phyloP scores from a whole-genome alignment of 2,329 filamentous ascomycete species.

The Fusarium pseudonygamai region DNA sequence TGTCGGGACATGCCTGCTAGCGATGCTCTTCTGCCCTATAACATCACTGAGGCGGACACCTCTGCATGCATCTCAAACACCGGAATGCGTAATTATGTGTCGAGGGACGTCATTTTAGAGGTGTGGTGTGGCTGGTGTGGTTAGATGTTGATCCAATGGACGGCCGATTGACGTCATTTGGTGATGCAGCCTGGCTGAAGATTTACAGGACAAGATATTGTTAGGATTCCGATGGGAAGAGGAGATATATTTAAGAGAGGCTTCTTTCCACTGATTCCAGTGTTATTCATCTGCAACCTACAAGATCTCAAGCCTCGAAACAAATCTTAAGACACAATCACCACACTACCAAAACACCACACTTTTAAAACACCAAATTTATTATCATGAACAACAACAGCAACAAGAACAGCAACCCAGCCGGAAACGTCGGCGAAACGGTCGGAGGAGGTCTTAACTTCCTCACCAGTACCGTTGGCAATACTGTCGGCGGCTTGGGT shows the following conservation, averaged over 20 bases:
- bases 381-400: constrained; percentile 28
- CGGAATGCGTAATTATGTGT: constrained; percentile 33
- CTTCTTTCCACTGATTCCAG: background rate
- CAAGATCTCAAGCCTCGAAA: constrained; percentile 1
- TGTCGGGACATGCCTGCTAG: constrained; percentile 24
- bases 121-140: constrained; percentile 24
- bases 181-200: constrained; percentile 13
- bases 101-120: constrained; percentile 38
- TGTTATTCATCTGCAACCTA: background rate
- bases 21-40: constrained; percentile 14
- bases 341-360: background rate
- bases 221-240: background rate
- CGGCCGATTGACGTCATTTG: constrained; percentile 40
- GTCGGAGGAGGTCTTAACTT: constrained; percentile 51
- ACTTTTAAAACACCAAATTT: background rate
- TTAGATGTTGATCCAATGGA: constrained; percentile 12
- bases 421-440: constrained; percentile 47
- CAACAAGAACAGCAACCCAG: constrained; percentile 38
- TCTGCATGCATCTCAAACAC: constrained; percentile 8
- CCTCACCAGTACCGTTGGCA: constrained; percentile 53
- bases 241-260: constrained; percentile 12
- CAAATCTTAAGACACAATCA: background rate
- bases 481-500: constrained; percentile 52
- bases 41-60: constrained; percentile 10
- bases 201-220: constrained; percentile 24